A percentile compares a stretch with the other conserved stretches of the same genome.
Conservation (phyloP, 108 stramenopile genomes). For the Cyclotella kingstonii region DNA sequence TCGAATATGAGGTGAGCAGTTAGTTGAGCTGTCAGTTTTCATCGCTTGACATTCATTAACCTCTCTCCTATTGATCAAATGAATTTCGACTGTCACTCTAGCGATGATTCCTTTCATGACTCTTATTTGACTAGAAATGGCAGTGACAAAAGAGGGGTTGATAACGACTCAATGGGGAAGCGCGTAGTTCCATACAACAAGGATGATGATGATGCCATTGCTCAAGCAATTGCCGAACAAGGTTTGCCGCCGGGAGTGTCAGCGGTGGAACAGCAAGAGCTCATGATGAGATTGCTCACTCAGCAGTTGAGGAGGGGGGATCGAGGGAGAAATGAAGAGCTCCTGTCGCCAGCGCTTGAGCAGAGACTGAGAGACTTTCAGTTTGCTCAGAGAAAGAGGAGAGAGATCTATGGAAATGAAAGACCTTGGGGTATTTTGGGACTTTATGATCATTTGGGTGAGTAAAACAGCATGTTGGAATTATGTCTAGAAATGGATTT, state of each 20-base stretch:
- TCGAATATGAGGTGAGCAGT: background rate
- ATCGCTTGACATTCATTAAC: background rate
- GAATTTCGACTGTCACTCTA: background rate
- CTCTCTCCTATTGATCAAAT: background rate
- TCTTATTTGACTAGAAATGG: background rate
- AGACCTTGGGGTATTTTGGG: constrained; percentile 74
- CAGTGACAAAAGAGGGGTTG: too few relatives aligned
- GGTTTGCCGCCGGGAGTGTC: constrained; percentile 39
- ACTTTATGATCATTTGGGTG: constrained; percentile 68
- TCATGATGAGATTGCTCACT: constrained; percentile 46
- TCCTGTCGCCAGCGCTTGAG: constrained; percentile 39
- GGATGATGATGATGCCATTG: constrained; percentile 31
- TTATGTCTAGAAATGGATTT: too few relatives aligned
- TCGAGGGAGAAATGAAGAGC: constrained; percentile 16
- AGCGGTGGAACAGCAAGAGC: constrained; percentile 38
- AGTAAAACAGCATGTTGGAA: too few relatives aligned
- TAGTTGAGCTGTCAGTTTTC: background rate
- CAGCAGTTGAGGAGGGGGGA: constrained; percentile 38
- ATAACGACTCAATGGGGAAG: background rate
- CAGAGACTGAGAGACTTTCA: constrained; percentile 78
- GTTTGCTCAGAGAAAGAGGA: constrained; percentile 81
- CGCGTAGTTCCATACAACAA: background rate
- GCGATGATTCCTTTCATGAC: constrained; percentile 3
- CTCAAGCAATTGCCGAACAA: constrained; percentile 40
- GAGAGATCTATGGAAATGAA: constrained; percentile 64